Evolutionary conservation across 2,329 filamentous ascomycete genomes (phyloP), one percentile per base, ranked within the genome.

Genomic region (Fusarium sp.): DNA sequence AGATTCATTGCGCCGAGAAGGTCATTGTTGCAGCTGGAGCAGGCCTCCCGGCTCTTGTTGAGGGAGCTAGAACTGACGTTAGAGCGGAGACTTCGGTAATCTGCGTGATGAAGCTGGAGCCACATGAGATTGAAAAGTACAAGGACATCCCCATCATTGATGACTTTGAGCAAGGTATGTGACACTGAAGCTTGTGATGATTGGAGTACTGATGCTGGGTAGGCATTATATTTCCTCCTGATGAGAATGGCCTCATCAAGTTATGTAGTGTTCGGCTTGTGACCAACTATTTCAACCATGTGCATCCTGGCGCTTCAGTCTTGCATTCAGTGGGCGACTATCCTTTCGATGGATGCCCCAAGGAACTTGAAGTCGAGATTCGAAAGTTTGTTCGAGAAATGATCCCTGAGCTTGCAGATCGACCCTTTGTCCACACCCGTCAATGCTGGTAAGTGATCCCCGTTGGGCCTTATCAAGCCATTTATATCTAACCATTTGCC

Each of bases 1-100:
- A 81, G 8, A 82, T 81, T 18, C 74, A 93, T 30, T 80, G 80
- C 6, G 91, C 90, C 14, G 88, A 90, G 70, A 82, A 92, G 12
- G 88, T 90, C 35, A 83, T 94, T 48, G 83, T 94, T 8, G 90
- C 92, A 5, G 88, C 91, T 9, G 92, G 92, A 24, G 91, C 92
- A 28, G 93, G 91, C 88, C 90, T 90, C 15, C 85, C 88, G 1
- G 85, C 86, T 22, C 84, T 94, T 45, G 82, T 93, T 62, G 89
- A 93, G 1, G 74, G 74, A 77, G 84, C 93, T 0, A 86, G 87
- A 45, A 90, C 90, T 38, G 86, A 91, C 51, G 89, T 89, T 44
- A 86, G 88, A 57, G 89, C 91, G 3, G 91, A 90, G 1, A 91
- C 90, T 4, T 92, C 93, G 71, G 85, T 87, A 2, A 81, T 93